Conservation (phyloP, 148 eudicot genomes). For the Beta vulgaris region DNA sequence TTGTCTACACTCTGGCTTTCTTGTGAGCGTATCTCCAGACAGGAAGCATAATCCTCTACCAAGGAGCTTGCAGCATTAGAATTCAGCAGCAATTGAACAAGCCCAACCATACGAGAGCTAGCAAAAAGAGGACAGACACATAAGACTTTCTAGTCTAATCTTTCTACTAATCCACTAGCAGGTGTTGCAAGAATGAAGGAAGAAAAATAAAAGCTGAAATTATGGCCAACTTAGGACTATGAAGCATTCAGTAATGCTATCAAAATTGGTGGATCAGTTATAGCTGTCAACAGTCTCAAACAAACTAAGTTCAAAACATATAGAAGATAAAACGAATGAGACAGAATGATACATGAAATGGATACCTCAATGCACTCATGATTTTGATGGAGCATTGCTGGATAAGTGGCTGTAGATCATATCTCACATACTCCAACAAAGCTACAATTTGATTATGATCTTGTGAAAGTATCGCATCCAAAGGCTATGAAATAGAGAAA, state of each 20-base stretch:
- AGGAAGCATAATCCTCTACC: constrained; percentile 96
- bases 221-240: background rate
- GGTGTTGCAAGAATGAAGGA: background rate
- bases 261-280: background rate
- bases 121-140: constrained; percentile 7
- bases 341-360: constrained; percentile 5
- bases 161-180: background rate
- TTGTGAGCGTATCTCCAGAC: constrained; percentile 85
- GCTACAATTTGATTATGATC: constrained; percentile 91
- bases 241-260: background rate
- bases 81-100: constrained; percentile 74
- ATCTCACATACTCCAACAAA: constrained; percentile 90
- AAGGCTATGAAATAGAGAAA: constrained; percentile 51
- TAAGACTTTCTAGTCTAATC: background rate
- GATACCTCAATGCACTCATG: constrained; percentile 77
- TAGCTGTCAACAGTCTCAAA: background rate
- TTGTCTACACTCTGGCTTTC: constrained; percentile 76
- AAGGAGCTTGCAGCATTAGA: constrained; percentile 66
- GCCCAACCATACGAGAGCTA: constrained; percentile 92
- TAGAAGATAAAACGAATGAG: constrained; percentile 1
- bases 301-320: background rate
- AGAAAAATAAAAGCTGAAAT: background rate
- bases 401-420: constrained; percentile 80
- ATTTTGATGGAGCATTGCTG: constrained; percentile 86
- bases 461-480: constrained; percentile 84